These are phyloP conservation scores for Gracilaria vermiculophylla DNA, from an alignment of 23 red algal species.

Conservation along the genomic window DNA sequence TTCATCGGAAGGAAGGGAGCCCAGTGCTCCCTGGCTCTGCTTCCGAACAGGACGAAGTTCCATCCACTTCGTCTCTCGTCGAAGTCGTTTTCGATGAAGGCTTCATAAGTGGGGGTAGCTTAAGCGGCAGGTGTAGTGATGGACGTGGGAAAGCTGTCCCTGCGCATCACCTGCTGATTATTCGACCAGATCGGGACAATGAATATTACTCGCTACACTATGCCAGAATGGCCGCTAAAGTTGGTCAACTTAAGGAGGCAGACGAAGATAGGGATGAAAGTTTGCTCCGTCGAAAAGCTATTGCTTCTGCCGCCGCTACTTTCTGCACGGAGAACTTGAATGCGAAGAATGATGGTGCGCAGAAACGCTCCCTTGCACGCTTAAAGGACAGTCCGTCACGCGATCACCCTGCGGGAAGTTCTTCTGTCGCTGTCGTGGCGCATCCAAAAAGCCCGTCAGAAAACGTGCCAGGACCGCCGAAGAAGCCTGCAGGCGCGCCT, in stretches of 20 bases:
- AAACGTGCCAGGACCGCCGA: neutral
- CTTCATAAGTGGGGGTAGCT: slow-evolving; percentile 77
- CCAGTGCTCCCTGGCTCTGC: neutral
- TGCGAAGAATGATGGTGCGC: neutral
- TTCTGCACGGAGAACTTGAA: neutral
- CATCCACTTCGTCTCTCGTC: slow-evolving; percentile 17
- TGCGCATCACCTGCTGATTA: slow-evolving; percentile 27
- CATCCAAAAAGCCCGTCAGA: neutral
- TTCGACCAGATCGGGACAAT: slow-evolving; percentile 56
- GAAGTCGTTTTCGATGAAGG: slow-evolving; percentile 92
- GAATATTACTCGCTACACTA: slow-evolving; percentile 47
- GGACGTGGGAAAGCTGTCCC: slow-evolving; percentile 76
- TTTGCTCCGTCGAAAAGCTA: neutral
- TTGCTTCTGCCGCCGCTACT: neutral
- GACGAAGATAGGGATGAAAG: neutral
- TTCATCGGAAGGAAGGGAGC: neutral
- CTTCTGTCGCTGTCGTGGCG: neutral
- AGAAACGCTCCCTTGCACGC: neutral
- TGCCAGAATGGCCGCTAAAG: slow-evolving; percentile 46
- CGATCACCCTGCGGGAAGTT: neutral
- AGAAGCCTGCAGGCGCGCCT: neutral
- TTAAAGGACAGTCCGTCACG: neutral
- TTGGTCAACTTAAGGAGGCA: neutral
- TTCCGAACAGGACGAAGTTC: neutral
- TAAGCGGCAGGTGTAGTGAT: slow-evolving; percentile 70